Evolutionary conservation across 345 rosid genomes (phyloP), one percentile per base, ranked within the genome.

Genomic region (Eucalyptus shirleyi): DNA sequence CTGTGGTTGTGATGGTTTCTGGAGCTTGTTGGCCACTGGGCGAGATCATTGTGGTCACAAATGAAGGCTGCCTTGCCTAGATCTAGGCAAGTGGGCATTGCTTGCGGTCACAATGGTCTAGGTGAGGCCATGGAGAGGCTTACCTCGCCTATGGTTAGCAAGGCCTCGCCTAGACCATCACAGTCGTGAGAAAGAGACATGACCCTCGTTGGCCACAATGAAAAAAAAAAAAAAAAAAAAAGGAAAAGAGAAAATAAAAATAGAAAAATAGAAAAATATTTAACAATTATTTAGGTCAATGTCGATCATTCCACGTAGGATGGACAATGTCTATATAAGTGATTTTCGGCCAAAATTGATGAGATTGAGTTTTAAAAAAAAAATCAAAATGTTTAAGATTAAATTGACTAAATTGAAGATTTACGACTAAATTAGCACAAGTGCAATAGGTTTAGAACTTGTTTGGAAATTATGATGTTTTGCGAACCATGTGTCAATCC

Each of bases 301-400:
- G 10, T 1, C 16, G 10, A 15, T 2, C 10, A 15, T 65, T 8
- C 3, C 5, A 30, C 1, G 3, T 65, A 14, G 19, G 34, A 30
- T 3, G 5, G 10, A 7, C 4, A 14, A n/a, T 14, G 19, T 65
- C 10, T 3, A 7, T 1, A 1, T 30, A 13, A 30, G 5, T 0
- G 37, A 65, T 65, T 65, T 30, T 3, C 1, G 0, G 1, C 5
- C 4, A n/a, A n/a, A 65, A 65, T n/a, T 15, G 37, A n/a, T 30
- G 17, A 4, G 34, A 65, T 65, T 16, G 6, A n/a, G 3, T 65
- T 6, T 4, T 60, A 10, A 4, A 2, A 16, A 30, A 62, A 62
- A 30, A 2, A 0, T 30, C 3, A 65, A 65, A 30, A n/a, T 7
- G 5, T n/a, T 28, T 28, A 60, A 30, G 6, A 60, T 7, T 60